A percentile compares a stretch with the other conserved stretches of the same genome.
phyloP scores from a whole-genome alignment of 208 protist genomes.

The Angomonas deanei region DNA sequence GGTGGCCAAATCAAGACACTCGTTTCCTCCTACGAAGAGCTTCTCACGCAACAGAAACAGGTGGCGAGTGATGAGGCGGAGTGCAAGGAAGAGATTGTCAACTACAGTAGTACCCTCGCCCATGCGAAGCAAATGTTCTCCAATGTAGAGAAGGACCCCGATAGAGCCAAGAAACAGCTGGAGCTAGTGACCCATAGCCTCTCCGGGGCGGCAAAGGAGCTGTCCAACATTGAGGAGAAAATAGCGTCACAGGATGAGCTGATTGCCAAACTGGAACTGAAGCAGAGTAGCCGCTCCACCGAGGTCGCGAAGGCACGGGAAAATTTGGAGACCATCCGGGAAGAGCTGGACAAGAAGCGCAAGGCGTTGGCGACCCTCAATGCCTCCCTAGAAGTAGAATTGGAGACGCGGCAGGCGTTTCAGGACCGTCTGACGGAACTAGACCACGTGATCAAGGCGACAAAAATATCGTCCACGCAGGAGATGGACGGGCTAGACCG shows the following conservation, averaged over 20 bases:
- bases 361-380: constrained; percentile 86
- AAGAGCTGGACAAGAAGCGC: constrained; percentile 73
- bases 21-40: constrained; percentile 28
- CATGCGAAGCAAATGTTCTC: constrained; percentile 61
- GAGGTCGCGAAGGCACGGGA: constrained; percentile 60
- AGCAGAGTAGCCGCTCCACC: constrained; percentile 59
- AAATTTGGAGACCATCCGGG: constrained; percentile 53
- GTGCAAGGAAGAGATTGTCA: constrained; percentile 42
- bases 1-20: constrained; percentile 72
- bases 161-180: constrained; percentile 71
- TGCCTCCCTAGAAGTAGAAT: constrained; percentile 72
- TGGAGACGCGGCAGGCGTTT: constrained; percentile 61
- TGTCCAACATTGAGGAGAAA: constrained; percentile 58
- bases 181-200: constrained; percentile 65
- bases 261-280: constrained; percentile 72
- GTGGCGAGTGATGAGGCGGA: constrained; percentile 48
- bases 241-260: constrained; percentile 44
- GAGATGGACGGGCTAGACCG: constrained; percentile 62
- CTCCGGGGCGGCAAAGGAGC: constrained; percentile 57
- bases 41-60: constrained; percentile 34
- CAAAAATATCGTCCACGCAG: constrained; percentile 40
- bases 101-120: constrained; percentile 47
- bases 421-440: constrained; percentile 67
- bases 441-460: constrained; percentile 67
- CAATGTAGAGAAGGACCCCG: constrained; percentile 81